Evolutionary conservation across 2,329 filamentous ascomycete species (phyloP), one percentile per base, ranked within the genome.

Genomic region (Pestalotiopsis sp.): DNA sequence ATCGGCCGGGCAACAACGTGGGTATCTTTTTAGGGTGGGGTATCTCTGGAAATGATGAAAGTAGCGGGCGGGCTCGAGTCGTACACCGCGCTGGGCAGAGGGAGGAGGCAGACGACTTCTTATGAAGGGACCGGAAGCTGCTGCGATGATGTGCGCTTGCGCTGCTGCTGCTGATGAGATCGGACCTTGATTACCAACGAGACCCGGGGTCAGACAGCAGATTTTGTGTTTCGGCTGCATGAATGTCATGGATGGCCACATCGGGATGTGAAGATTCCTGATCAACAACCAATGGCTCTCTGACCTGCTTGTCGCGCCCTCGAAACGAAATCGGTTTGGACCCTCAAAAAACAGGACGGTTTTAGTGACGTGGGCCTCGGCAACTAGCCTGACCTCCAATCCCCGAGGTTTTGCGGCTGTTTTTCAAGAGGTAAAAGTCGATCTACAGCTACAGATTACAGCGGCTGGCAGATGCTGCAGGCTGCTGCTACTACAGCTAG

Each of bases 321-420:
- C 61, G 61, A 64, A 64, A 64, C 61, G n/a, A 49, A 20, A 64
- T 45, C 39, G 36, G 61, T 64, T 64, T 45, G 61, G 61, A 31
- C 38, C 25, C 41, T 52, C 61, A 23, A 52, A 45, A 25, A 45
- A 17, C 36, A 64, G 61, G 31, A 36, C 31, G 31, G 31, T 9
- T 36, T 36, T 39, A 38, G 59, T 23, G 27, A 49, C 39, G 27
- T 52, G n/a, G 61, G 39, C 61, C 61, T 64, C 61, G 61, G 61
- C 36, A 64, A 23, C 41, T 27, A 59, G 23, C 57, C 49, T 52
- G 20, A 12, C 20, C 45, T 52, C 17, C 45, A 52, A 52, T 23
- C 45, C 45, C 45, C 45, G 45, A 52, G 45, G 45, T n/a, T 52
- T 52, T n/a, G 14, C 17, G 20, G 17, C 45, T 45, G 41, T 36